These are phyloP conservation scores for Sclerotinia sclerotiorum DNA, from an alignment of 2,329 filamentous ascomycete species.

Conservation along the genomic window DNA sequence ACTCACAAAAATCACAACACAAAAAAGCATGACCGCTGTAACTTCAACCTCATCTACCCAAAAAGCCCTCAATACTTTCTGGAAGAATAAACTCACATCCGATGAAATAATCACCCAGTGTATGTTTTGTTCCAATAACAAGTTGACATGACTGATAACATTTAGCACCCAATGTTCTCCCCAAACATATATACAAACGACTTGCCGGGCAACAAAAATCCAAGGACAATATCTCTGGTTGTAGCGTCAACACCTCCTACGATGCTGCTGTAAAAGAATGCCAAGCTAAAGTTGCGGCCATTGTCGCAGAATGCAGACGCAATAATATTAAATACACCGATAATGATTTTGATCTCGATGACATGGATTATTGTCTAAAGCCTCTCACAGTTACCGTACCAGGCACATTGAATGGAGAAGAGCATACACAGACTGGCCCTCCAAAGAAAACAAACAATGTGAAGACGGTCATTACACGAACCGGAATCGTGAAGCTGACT, in stretches of 20 bases:
- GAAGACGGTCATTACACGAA: conserved; percentile 19
- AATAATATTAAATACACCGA: conserved; percentile 82
- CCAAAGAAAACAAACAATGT: background rate
- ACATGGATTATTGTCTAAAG: conserved; percentile 27
- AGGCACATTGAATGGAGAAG: background rate
- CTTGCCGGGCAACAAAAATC: background rate
- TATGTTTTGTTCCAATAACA: background rate
- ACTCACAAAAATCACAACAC: background rate
- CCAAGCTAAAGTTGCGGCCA: conserved; percentile 58
- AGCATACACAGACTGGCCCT: background rate
- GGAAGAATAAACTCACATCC: conserved; percentile 7
- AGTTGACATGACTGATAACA: background rate
- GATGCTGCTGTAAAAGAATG: conserved; percentile 69
- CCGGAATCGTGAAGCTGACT: conserved; percentile 22
- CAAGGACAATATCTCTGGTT: background rate
- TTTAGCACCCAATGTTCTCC: conserved; percentile 17
- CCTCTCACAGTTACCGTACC: conserved; percentile 16
- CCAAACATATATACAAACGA: conserved; percentile 12
- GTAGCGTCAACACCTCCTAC: conserved; percentile 56
- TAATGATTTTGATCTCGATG: conserved; percentile 75
- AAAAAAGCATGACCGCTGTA: background rate
- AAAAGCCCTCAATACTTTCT: conserved; percentile 15
- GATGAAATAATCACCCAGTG: background rate
- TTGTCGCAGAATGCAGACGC: conserved; percentile 62
- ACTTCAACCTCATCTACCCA: conserved; percentile 5